Evolutionary conservation across 768 basidiomycete genomes (phyloP), one percentile per base, ranked within the genome.

Genomic region (Multifurca ochricompacta): DNA sequence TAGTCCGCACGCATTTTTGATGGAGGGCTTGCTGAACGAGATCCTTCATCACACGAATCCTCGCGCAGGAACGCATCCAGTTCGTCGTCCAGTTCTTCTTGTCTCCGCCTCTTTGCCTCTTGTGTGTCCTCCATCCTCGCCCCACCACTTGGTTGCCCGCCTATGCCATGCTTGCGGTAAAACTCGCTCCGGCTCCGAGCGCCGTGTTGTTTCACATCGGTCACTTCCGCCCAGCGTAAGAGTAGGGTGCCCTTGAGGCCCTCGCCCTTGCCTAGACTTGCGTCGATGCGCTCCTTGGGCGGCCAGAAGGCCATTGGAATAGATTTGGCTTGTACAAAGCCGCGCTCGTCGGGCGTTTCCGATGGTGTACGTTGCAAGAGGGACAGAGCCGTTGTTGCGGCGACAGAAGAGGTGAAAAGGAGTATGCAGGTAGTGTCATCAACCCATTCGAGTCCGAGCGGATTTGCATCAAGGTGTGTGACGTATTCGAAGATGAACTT

Each of bases 401-500:
- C 67, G 34, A 69, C 56, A 47, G 74, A 79, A 35, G 78, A 75
- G 28, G 76, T 69, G 64, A 89, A 92, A 39, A 92, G 84, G 47
- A 91, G 72, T 3, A 92, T 77, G 61, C 87, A 91, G 23, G 85
- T 89, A 21, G 73, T 83, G 69, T 92, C 90, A 66, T 90, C 82
- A 18, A 92, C 77, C 90, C 90, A 92, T 70, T 92, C 90, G 7
- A 92, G 71, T 7, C 77, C 89, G 58, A 88, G 75, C 0, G 89
- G 89, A 18, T 77, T 73, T 0, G 81, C 75, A 43, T 86, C 83
- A 63, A 87, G 89, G 61, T 91, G 84, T 1, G 81, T 85, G 30
- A 83, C 82, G 62, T 91, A 92, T 0, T 84, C 88, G 64, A 91
- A 91, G 49, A 92, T 75, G 35, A 85, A 78, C 3, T 79, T 73